Evolutionary conservation across 768 basidiomycete genomes (phyloP), one percentile per base, ranked within the genome.

Genomic region (Lyophyllum shimeji): DNA sequence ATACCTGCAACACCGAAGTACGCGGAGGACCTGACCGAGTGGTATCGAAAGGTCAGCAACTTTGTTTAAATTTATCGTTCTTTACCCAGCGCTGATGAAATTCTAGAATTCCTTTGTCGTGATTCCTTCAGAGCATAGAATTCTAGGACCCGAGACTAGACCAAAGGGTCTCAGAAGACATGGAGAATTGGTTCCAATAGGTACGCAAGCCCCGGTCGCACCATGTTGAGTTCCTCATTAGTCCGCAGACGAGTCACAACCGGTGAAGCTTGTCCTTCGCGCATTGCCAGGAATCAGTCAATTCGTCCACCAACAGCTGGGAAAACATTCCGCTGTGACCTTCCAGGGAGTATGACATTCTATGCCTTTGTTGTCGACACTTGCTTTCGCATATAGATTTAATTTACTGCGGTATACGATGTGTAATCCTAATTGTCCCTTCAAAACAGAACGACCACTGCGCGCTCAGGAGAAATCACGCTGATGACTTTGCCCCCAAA

Each of bases 71-170:
- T 20, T 4, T 31, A 13, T 9, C 9, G 24, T 23, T 11, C 7
- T 50, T 23, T 18, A 46, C 8, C 3, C n/a, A n/a, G 2, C n/a
- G 7, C 61, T 59, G 45, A 63, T 25, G 13, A 53, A n/a, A 18
- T n/a, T 13, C 1, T 61, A 93, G 91, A 81, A 84, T 58, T 93
- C 91, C 0, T 73, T 85, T 31, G 81, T 93, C 29, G 80, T 90
- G 52, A 73, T 93, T 17, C 88, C 93, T 6, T 65, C 77, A 9
- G 78, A 74, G 11, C 90, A 94, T 67, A 77, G 76, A 1, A 76
- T 83, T 15, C 71, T 78, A 51, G 69, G 71, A n/a, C 76, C 75
- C 13, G 64, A 72, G 11, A 62, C 71, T 23, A 74, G 71, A 63
- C 61, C 69, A 1, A 79, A 74, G 56, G 76, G 79, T 46, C 65